Evolutionary conservation across 129 eudicot species (phyloP), one percentile per base, ranked within the genome.

Genomic region (Deinandra increscens): DNA sequence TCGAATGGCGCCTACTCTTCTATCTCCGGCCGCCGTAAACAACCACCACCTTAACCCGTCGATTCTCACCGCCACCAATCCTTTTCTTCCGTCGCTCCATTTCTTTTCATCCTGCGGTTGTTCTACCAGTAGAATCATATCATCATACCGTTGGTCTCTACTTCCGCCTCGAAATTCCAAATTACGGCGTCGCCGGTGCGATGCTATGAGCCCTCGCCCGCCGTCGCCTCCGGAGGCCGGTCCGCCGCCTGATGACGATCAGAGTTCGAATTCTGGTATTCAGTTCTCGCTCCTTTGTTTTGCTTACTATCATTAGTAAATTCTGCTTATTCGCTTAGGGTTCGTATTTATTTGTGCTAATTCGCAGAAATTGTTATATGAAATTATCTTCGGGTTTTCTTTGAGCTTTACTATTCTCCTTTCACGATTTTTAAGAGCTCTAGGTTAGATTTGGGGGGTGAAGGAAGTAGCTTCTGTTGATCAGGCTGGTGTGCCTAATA

Each of bases 211-310:
- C 11, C 69, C 77, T 34, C 69, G 17, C 34, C 70, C 71, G 7
- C 80, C 80, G 26, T 49, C 75, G 12, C 80, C 80, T 5, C 80
- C 81, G 17, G 81, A 69, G 22, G 48, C 76, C 34, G 76, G 53
- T 12, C 81, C 81, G 18, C 75, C 75, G 45, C 71, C 66, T 9
- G 81, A 45, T 44, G 71, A 76, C 10, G 76, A 69, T 17, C 58
- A 69, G 18, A 69, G 65, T 61, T 69, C 71, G 33, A 53, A 19
- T 19, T 69, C 81, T 23, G 81, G 81, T 76, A 49, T 38, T 39
- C 2, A 9, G 13, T 45, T 15, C 6, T 46, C 46, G 13, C n/a
- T 68, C n/a, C 10, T 59, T 26, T 44, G 13, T 6, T 26, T 3
- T 59, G 15, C 3, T 2, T 67, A 13, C n/a, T 15, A 18, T 41